Evolutionary conservation across 2,329 filamentous ascomycete species (phyloP), one percentile per base, ranked within the genome.

Genomic region (Xylariaceae sp.): DNA sequence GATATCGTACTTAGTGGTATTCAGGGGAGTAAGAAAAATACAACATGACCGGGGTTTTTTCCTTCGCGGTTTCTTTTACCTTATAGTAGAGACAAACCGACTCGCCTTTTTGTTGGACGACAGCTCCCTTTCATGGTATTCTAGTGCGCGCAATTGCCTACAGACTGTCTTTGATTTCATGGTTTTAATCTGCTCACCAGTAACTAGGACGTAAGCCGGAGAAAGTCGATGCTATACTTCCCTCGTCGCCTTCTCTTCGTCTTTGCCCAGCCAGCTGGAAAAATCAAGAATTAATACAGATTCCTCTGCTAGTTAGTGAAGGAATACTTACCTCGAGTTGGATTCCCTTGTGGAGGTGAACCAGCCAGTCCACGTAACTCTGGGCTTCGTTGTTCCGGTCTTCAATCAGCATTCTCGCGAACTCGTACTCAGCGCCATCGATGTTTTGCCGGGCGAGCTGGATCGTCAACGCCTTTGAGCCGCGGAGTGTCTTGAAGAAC

Each of bases 291-390:
- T 66, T 58, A 57, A 60, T 47, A 51, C 6, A 1, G 1, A 39
- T 53, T 18, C 53, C 5, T 49, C 30, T 48, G 41, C n/a, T 44
- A 18, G n/a, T 10, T 18, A 39, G 18, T 11, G 53, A 49, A 9
- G 23, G 54, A 17, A 17, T 23, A 75, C 82, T 75, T 74, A 88
- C 85, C 82, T 99, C 94, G 64, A 96, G 80, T 72, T 96, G 92
- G 65, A 99, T 94, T 66, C 89, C 87, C 68, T 93, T 88, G 76
- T 99, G 94, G 63, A 97, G 82, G 74, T 96, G 90, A 59, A 99
- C 94, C 69, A 99, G 80, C 94, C 94, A 99, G 76, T 99, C 94
- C 39, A 97, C 94, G 75, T 97, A 99, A 72, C 90, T 96, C 76
- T 96, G 92, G 41, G 94, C 94, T 77, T 99, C 94, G 67, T 96